Evolutionary conservation across 163 green algal genomes (phyloP).

Genomic region (Scenedesmus sp.): DNA sequence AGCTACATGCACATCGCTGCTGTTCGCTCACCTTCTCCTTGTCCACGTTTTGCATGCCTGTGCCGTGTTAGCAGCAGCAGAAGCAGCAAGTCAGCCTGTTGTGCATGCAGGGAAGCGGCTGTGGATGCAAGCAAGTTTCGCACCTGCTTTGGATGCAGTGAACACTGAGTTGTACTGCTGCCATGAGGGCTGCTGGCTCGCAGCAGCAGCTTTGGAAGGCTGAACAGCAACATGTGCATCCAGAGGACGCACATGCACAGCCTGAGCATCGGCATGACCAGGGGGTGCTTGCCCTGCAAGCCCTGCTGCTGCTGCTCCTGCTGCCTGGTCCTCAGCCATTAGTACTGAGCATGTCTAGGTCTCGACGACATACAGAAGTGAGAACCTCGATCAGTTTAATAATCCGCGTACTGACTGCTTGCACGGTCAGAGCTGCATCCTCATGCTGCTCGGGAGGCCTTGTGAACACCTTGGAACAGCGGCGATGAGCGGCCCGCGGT

Average conservation of each 20-base stretch:
- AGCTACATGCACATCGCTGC: slow-evolving; percentile 69
- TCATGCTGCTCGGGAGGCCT: background rate
- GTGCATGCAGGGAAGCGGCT: background rate
- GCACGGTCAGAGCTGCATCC: background rate
- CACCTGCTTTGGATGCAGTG: slow-evolving; percentile 91
- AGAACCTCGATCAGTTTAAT: background rate
- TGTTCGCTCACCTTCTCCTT: slow-evolving; percentile 76
- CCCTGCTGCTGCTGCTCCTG: background rate
- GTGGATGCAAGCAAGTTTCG: background rate
- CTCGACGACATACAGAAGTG: background rate
- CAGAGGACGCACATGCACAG: background rate
- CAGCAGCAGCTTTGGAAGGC: background rate
- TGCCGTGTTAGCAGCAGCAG: background rate
- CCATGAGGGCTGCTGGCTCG: slow-evolving; percentile 30
- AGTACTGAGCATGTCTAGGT: background rate
- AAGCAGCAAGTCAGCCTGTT: background rate
- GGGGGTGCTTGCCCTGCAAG: background rate
- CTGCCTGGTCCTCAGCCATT: background rate
- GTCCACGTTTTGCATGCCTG: slow-evolving; percentile 89
- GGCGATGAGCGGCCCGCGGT: background rate
- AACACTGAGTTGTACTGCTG: slow-evolving; percentile 90
- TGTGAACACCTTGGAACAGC: slow-evolving; percentile 1
- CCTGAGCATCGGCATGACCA: background rate
- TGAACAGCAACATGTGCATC: background rate
- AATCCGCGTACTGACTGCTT: background rate